Evolutionary conservation across 108 stramenopile genomes (phyloP), one percentile per base, ranked within the genome.

Genomic region (Skeletonema menzelii): DNA sequence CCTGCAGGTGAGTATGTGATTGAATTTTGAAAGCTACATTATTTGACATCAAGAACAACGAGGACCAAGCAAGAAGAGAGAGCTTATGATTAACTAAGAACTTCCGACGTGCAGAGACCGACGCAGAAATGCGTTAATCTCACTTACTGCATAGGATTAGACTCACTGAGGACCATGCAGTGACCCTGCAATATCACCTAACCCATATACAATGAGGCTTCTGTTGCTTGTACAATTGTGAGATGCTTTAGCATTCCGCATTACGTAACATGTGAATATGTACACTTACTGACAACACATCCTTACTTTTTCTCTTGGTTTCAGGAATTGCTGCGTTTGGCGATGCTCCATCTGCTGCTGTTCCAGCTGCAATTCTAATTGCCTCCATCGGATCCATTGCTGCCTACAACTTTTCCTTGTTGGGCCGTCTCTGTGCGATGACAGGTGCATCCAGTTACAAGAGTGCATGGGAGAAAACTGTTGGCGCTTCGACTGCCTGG

Each of bases 301-400:
- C n/a, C n/a, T n/a, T n/a, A n/a, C n/a, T n/a, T 69, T 4, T 49
- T 22, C 7, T 49, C 47, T 49, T 20, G 4, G 20, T 22, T 37
- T 12, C 69, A 63, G 98, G 98, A 24, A 91, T 97, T 59, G 98
- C 98, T 19, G 95, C 94, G 0, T 98, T 92, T 77, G 93, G 90
- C 12, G 84, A 90, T 70, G 86, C 80, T 14, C 95, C 96, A 19
- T 87, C 91, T 5, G 98, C 96, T 14, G 72, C 95, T 44, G 32
- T 96, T 14, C 98, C 97, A 38, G 95, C 95, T 20, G 77, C 88
- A 6, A 69, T 63, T 6, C 70, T 96, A 13, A 95, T 96, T 64
- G 76, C 84, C 34, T 58, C 61, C 40, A 82, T 92, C 27, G 94
- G 94, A 32, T 65, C 75, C 24, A 69, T 91, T 11, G 86, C 68